A percentile compares a stretch with the other conserved stretches of the same genome.
Conservation (phyloP, 306 rosid genomes). For the Fragaria iinumae region DNA sequence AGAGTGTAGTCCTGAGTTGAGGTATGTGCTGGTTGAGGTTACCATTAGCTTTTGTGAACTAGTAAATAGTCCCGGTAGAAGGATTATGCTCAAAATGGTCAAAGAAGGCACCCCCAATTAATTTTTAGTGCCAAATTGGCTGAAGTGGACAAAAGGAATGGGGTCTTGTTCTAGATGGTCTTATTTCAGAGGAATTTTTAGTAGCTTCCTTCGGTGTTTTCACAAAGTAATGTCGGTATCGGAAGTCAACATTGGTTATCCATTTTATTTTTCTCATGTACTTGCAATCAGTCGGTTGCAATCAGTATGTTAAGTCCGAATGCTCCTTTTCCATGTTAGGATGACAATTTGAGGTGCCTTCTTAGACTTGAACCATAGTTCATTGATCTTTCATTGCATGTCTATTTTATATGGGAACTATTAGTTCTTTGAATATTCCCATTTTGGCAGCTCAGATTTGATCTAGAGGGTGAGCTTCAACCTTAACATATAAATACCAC, state of each 20-base stretch:
- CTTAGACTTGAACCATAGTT: neutral
- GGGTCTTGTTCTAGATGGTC: constrained; percentile 1
- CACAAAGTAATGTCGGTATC: neutral
- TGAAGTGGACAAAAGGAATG: neutral
- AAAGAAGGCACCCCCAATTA: neutral
- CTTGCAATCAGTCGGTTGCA: too few relatives aligned
- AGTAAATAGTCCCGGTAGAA: neutral
- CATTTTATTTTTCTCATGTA: too few relatives aligned
- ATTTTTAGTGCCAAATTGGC: neutral
- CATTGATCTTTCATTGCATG: neutral
- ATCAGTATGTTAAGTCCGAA: too few relatives aligned
- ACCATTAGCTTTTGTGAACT: neutral
- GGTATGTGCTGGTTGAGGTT: neutral
- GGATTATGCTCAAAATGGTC: neutral
- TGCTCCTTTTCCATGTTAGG: neutral
- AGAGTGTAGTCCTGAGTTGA: neutral
- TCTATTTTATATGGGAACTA: too few relatives aligned
- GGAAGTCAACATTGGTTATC: neutral
- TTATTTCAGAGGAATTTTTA: neutral
- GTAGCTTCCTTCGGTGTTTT: neutral
- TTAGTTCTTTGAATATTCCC: neutral
- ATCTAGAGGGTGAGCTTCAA: neutral
- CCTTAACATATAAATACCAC: neutral
- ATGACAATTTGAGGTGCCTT: neutral
- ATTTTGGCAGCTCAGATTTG: neutral